Evolutionary conservation across 1,284 basidiomycete species (phyloP).

Genomic region (Peniophora sp.): DNA sequence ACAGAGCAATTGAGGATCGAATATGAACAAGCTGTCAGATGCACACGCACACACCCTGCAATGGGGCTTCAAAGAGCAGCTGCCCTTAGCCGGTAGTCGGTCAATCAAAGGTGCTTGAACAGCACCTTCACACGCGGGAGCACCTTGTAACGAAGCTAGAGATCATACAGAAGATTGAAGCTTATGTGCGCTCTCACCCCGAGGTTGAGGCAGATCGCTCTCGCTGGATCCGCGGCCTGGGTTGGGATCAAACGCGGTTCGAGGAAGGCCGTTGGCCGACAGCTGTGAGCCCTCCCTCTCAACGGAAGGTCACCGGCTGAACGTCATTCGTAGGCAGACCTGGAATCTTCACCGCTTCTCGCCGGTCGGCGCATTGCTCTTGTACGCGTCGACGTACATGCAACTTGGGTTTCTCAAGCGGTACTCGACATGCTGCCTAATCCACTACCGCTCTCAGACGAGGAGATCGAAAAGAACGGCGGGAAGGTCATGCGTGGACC

Average conservation of each 20-base stretch:
- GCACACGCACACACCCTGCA: constrained; percentile 73
- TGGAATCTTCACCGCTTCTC: constrained; percentile 60
- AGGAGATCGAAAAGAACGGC: constrained; percentile 49
- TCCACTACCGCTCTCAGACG: constrained; percentile 11
- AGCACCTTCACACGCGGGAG: neutral
- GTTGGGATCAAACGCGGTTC: constrained; percentile 84
- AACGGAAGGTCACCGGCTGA: too few relatives aligned
- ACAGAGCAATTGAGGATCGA: neutral
- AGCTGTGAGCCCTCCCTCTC: constrained; percentile 45
- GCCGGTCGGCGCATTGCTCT: constrained; percentile 62
- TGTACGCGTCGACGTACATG: constrained; percentile 75
- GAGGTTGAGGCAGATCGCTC: constrained; percentile 44
- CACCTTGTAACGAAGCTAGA: constrained; percentile 28
- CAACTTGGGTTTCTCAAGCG: constrained; percentile 73
- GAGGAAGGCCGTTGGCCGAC: constrained; percentile 60
- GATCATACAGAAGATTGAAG: constrained; percentile 53
- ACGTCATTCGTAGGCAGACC: constrained; percentile 40
- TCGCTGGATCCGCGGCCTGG: constrained; percentile 79
- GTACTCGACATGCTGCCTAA: constrained; percentile 49
- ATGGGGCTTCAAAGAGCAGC: constrained; percentile 62
- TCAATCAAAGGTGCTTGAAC: constrained; percentile 46
- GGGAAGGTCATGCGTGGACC: constrained; percentile 68
- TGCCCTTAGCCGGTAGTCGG: constrained; percentile 52
- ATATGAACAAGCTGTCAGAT: constrained; percentile 34
- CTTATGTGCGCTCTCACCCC: constrained; percentile 51